A percentile compares a stretch with the other conserved stretches of the same genome.
Conservation (phyloP, 192 early-diverging fungal genomes). For the Diversispora eburnea region DNA sequence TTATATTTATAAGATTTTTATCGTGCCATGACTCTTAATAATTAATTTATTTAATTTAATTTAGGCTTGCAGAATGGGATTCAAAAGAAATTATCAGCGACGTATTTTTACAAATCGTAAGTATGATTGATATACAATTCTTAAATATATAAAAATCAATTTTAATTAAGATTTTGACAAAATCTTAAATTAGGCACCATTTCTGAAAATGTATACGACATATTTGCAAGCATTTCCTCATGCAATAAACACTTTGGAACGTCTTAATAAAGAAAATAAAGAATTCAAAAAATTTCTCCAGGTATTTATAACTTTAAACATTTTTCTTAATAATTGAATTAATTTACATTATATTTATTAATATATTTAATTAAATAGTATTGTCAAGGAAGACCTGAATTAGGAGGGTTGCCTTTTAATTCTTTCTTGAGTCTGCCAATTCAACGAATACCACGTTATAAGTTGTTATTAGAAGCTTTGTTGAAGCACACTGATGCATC, state of each 20-base stretch:
- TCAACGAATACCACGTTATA: slow-evolving; percentile 88
- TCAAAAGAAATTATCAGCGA: slow-evolving; percentile 20
- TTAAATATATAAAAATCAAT: too few species aligned
- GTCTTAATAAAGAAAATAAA: slow-evolving; percentile 29
- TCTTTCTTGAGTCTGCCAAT: slow-evolving; percentile 83
- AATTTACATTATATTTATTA: background rate
- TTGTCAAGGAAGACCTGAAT: slow-evolving; percentile 22
- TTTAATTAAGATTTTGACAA: too few species aligned
- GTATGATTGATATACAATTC: background rate
- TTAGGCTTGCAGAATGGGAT: slow-evolving; percentile 6
- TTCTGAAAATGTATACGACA: slow-evolving; percentile 78
- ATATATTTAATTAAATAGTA: background rate
- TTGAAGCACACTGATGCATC: slow-evolving; percentile 60
- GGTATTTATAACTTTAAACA: slow-evolving; percentile 9
- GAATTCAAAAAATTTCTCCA: slow-evolving; percentile 26
- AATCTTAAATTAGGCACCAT: slow-evolving; percentile 39
- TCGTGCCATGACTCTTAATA: too few species aligned
- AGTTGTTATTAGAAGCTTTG: slow-evolving; percentile 72
- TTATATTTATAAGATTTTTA: background rate
- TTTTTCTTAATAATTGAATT: background rate
- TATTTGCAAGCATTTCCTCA: slow-evolving; percentile 86
- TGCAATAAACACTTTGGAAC: slow-evolving; percentile 38
- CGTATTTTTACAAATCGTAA: slow-evolving; percentile 24
- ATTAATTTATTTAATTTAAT: background rate
- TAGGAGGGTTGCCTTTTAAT: slow-evolving; percentile 45